phyloP scores from a whole-genome alignment of 345 rosid species.

The Iberis pinnata region DNA sequence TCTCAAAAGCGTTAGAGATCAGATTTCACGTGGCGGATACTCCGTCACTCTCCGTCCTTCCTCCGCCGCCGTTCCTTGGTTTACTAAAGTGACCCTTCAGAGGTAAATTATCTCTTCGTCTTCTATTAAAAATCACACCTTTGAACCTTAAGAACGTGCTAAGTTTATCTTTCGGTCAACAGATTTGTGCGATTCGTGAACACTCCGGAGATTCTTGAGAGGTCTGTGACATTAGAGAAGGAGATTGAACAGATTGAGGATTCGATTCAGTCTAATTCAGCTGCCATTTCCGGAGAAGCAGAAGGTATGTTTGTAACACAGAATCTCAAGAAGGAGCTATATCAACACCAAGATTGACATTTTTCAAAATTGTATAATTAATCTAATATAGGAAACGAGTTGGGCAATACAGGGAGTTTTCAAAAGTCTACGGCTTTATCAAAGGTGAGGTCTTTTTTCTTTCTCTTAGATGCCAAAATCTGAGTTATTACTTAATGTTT shows the following conservation, averaged over 20 bases:
- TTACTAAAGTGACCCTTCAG: slow-evolving; percentile 81
- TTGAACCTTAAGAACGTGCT: not conserved
- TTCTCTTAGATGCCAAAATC: not conserved
- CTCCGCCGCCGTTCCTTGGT: slow-evolving; percentile 52
- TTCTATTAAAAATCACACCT: not conserved
- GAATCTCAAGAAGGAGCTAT: not conserved
- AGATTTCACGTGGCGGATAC: slow-evolving; percentile 87
- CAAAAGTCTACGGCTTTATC: slow-evolving; percentile 39
- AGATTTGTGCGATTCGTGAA: slow-evolving; percentile 92
- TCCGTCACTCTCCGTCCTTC: slow-evolving; percentile 67
- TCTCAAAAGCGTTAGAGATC: slow-evolving; percentile 71
- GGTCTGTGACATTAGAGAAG: slow-evolving; percentile 73
- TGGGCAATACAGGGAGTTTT: slow-evolving; percentile 38
- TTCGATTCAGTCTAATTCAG: slow-evolving; percentile 60
- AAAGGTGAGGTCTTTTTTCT: slow-evolving; percentile 35
- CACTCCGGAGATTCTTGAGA: slow-evolving; percentile 95
- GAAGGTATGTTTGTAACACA: slow-evolving; percentile 40
- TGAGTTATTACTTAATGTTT: slow-evolving; percentile 1
- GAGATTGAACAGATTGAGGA: slow-evolving; percentile 80
- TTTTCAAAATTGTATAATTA: not conserved
- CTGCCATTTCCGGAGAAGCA: slow-evolving; percentile 39
- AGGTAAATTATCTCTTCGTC: slow-evolving; percentile 38
- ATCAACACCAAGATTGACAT: not conserved
- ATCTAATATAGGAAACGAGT: slow-evolving; percentile 29
- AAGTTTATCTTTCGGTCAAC: slow-evolving; percentile 1